Conservation (phyloP, 2,329 filamentous ascomycete species). For the Elsinoe necatrix region DNA sequence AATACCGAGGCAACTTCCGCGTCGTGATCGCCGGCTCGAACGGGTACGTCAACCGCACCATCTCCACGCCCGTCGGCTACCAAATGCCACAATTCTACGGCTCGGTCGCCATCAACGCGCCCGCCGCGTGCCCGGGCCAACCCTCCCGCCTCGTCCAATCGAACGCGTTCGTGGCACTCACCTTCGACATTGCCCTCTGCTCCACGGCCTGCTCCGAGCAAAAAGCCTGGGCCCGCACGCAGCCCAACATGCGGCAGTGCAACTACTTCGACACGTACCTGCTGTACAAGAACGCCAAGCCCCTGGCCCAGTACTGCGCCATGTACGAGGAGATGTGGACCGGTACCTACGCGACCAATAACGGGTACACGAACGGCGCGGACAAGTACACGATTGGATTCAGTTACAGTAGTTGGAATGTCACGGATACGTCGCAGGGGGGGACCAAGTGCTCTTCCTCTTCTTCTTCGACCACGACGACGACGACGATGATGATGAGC, state of each 20-base stretch:
- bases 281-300: conserved; percentile 23
- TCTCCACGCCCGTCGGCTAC: conserved; percentile 23
- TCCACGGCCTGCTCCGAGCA: conserved; percentile 23
- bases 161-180: conserved; percentile 22
- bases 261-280: conserved; percentile 30
- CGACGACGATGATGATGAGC: neutral
- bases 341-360: conserved; percentile 23
- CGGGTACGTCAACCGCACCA: conserved; percentile 25
- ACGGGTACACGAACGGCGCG: conserved; percentile 20
- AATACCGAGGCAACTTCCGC: conserved; percentile 24
- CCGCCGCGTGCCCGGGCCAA: conserved; percentile 24
- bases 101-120: conserved; percentile 27
- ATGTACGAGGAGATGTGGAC: conserved; percentile 23
- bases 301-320: conserved; percentile 25
- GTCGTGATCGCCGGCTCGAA: conserved; percentile 29
- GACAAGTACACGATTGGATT: conserved; percentile 22
- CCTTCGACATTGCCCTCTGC: conserved; percentile 27
- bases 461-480: neutral
- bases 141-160: conserved; percentile 23
- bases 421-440: conserved; percentile 11
- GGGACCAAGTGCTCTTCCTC: neutral
- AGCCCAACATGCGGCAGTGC: conserved; percentile 20
- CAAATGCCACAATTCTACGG: conserved; percentile 19
- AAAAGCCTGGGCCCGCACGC: conserved; percentile 3
- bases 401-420: conserved; percentile 20